These are phyloP conservation scores for Triticum turgidum DNA, from an alignment of 176 grass and related monocot genomes.

Conservation along the genomic window DNA sequence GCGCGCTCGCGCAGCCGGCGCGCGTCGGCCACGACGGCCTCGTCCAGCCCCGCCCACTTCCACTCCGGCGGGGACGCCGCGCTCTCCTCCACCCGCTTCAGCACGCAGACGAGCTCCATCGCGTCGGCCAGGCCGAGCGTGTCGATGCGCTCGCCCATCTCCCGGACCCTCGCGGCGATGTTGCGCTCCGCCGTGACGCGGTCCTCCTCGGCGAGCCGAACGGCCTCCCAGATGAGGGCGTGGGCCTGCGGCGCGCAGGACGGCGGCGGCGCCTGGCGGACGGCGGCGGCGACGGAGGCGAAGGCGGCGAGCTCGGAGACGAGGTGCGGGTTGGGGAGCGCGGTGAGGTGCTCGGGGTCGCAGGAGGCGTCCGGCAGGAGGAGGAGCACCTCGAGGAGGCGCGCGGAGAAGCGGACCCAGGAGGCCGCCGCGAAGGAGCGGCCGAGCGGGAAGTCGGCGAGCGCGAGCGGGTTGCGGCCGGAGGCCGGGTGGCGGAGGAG, in stretches of 20 bases:
- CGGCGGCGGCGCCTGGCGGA: constrained; percentile 39
- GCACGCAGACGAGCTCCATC: constrained; percentile 64
- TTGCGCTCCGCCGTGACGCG: constrained; percentile 40
- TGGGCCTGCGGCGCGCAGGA: constrained; percentile 23
- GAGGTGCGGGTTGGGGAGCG: constrained; percentile 49
- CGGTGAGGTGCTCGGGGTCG: constrained; percentile 41
- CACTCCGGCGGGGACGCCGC: constrained; percentile 38
- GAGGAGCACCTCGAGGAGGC: constrained; percentile 78
- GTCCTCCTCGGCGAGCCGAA: constrained; percentile 67
- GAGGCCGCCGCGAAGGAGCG: constrained; percentile 59
- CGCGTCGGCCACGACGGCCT: constrained; percentile 40
- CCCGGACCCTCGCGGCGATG: constrained; percentile 49
- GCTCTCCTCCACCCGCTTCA: constrained; percentile 51
- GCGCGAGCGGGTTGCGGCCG: constrained; percentile 81
- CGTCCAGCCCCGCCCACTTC: constrained; percentile 65
- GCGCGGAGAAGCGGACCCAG: constrained; percentile 79
- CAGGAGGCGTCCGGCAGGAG: constrained; percentile 36
- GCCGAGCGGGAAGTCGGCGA: constrained; percentile 60
- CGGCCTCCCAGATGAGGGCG: constrained; percentile 51
- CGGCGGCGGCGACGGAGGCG: constrained; percentile 47
- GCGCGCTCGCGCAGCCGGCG: constrained; percentile 38
- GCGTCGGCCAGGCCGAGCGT: constrained; percentile 65
- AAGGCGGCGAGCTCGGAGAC: constrained; percentile 49
- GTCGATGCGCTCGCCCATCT: constrained; percentile 58
- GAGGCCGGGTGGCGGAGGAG: constrained; percentile 64